Percentiles rank a stretch among this genome's conserved stretches.
phyloP scores from a whole-genome alignment of 2,329 filamentous ascomycete genomes.

The Ceratocystis cacaofunesta region DNA sequence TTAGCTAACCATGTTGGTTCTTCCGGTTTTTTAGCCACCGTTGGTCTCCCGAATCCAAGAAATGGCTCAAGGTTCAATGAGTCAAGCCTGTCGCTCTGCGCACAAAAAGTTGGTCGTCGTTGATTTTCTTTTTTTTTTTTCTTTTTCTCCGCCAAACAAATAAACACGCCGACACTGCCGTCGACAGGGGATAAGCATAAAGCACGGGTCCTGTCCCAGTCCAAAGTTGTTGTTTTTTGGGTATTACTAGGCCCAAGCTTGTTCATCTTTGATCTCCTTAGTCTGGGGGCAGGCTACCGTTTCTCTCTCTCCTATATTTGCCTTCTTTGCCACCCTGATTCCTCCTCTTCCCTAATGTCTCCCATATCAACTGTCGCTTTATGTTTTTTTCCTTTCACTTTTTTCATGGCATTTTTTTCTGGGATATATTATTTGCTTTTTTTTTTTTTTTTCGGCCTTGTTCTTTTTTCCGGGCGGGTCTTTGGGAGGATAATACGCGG shows the following conservation, averaged over 20 bases:
- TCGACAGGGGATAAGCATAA: neutral
- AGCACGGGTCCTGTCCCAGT: neutral
- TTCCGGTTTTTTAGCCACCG: constrained; percentile 33
- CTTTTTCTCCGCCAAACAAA: neutral
- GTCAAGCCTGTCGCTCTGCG: neutral
- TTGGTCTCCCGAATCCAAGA: constrained; percentile 42
- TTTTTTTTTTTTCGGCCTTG: neutral
- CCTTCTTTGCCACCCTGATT: neutral
- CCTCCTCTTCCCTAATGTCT: neutral
- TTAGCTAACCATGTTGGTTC: constrained; percentile 6
- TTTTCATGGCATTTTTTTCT: constrained; percentile 1
- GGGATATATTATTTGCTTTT: neutral
- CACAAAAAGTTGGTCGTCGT: neutral
- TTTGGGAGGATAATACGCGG: neutral
- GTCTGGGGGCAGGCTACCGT: neutral
- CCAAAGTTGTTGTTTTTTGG: neutral
- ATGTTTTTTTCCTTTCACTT: neutral
- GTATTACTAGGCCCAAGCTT: neutral
- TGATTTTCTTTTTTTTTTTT: neutral
- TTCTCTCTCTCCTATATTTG: neutral
- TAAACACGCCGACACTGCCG: neutral
- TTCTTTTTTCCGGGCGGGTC: neutral
- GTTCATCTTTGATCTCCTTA: too few species aligned
- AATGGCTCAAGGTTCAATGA: constrained; percentile 39
- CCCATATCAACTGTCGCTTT: neutral